These are phyloP conservation scores for Oryza longistaminata DNA, from an alignment of 176 grass and related monocot species.

Conservation along the genomic window DNA sequence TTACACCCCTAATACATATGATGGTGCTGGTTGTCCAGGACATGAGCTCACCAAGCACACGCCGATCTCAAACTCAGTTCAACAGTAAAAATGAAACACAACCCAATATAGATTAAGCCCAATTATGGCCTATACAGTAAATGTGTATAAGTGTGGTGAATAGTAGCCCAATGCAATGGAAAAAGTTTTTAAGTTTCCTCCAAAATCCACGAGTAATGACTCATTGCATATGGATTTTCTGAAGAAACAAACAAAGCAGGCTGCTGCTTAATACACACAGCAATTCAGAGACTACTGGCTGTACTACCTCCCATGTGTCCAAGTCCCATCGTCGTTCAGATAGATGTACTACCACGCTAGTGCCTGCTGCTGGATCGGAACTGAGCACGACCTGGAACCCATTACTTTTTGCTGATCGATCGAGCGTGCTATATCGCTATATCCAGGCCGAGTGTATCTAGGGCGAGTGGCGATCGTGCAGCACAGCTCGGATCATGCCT, in stretches of 20 bases:
- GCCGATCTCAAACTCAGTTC: no score
- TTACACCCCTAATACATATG: no score
- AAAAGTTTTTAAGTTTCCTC: no score
- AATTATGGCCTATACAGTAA: no score
- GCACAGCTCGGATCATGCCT: slow-evolving; percentile 9
- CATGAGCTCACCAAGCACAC: no score
- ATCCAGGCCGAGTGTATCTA: no score
- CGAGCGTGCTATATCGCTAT: neutral
- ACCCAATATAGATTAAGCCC: no score
- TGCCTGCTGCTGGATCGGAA: neutral
- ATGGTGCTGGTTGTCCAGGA: no score
- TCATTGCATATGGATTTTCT: neutral
- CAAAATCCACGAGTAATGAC: no score
- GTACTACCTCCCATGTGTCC: neutral
- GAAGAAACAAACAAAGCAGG: neutral
- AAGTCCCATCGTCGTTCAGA: slow-evolving; percentile 6
- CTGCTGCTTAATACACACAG: neutral
- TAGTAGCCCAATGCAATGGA: no score
- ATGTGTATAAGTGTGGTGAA: no score
- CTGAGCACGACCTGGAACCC: slow-evolving; percentile 33
- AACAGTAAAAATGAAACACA: no score
- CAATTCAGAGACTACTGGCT: neutral
- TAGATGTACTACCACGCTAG: neutral
- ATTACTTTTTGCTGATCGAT: slow-evolving; percentile 1
- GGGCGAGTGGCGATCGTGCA: slow-evolving; percentile 15